These are phyloP conservation scores for Clonostachys solani DNA, from an alignment of 2,329 filamentous ascomycete species.

Conservation along the genomic window DNA sequence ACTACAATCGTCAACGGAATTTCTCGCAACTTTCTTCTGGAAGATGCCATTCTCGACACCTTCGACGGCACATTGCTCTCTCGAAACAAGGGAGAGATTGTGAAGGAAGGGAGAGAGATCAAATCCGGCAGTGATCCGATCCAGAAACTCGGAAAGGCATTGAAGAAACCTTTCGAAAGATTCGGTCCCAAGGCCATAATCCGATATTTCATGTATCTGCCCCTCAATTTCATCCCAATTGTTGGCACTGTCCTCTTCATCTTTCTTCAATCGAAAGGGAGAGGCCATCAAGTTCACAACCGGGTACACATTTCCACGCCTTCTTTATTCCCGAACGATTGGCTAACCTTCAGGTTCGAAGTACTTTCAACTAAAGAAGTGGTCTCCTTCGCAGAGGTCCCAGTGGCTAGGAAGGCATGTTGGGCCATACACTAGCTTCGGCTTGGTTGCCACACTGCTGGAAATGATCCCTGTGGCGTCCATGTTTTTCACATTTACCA, in stretches of 20 bases:
- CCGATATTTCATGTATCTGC: constrained; percentile 79
- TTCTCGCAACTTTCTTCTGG: constrained; percentile 69
- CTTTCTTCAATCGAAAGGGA: constrained; percentile 60
- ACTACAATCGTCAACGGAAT: constrained; percentile 52
- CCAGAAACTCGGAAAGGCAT: constrained; percentile 48
- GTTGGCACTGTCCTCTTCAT: constrained; percentile 82
- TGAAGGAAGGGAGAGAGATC: constrained; percentile 71
- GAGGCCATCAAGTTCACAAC: constrained; percentile 3
- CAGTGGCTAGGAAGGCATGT: constrained; percentile 67
- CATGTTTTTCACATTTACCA: constrained; percentile 85
- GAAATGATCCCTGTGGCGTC: constrained; percentile 82
- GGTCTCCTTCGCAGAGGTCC: constrained; percentile 60
- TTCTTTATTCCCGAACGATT: background rate
- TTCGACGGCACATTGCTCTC: constrained; percentile 72
- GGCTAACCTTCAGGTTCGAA: constrained; percentile 22
- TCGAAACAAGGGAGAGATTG: constrained; percentile 50
- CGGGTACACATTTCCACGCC: constrained; percentile 3
- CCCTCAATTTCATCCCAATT: constrained; percentile 89
- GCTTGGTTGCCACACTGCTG: constrained; percentile 68
- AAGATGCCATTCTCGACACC: constrained; percentile 80
- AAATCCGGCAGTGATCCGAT: constrained; percentile 57
- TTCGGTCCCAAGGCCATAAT: constrained; percentile 62
- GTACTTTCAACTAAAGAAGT: constrained; percentile 91
- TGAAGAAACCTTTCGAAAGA: constrained; percentile 53
- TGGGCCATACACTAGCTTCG: constrained; percentile 80